phyloP scores from a whole-genome alignment of 2,329 filamentous ascomycete genomes.

The Juglanconis oblonga region DNA sequence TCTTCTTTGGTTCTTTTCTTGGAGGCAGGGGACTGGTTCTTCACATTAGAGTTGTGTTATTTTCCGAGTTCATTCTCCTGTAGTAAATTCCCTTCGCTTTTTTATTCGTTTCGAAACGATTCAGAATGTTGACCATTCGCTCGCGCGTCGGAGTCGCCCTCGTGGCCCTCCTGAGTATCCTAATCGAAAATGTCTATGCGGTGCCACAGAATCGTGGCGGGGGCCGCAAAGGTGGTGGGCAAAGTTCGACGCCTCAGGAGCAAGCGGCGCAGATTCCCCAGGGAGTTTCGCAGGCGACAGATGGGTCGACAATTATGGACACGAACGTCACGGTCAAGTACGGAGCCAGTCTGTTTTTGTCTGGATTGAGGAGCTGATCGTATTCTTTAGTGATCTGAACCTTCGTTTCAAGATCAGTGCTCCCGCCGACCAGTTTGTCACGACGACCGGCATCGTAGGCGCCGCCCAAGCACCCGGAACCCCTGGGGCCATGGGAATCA shows the following conservation, averaged over 20 bases:
- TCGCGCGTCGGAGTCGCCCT: constrained; percentile 12
- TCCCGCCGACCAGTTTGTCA: constrained; percentile 51
- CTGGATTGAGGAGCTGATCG: neutral
- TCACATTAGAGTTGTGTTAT: constrained; percentile 2
- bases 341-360: constrained; percentile 12
- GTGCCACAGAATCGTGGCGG: constrained; percentile 12
- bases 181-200: constrained; percentile 16
- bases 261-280: constrained; percentile 29
- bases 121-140: constrained; percentile 25
- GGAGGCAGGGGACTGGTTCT: constrained; percentile 5
- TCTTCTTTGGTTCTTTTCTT: neutral
- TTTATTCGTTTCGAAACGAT: neutral
- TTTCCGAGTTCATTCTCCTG: constrained; percentile 4
- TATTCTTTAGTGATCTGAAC: constrained; percentile 39
- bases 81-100: constrained; percentile 3
- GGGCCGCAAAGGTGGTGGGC: constrained; percentile 8
- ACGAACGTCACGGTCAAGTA: constrained; percentile 53
- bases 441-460: constrained; percentile 46
- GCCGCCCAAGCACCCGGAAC: constrained; percentile 30
- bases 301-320: constrained; percentile 55
- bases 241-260: constrained; percentile 26
- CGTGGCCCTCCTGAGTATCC: constrained; percentile 15
- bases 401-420: constrained; percentile 56
- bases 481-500: constrained; percentile 44
- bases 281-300: constrained; percentile 42